Percentiles rank a stretch among this genome's conserved stretches.
These are phyloP conservation scores for Coemansia sp. DNA, from an alignment of 192 early-diverging fungal species.

Conservation along the genomic window DNA sequence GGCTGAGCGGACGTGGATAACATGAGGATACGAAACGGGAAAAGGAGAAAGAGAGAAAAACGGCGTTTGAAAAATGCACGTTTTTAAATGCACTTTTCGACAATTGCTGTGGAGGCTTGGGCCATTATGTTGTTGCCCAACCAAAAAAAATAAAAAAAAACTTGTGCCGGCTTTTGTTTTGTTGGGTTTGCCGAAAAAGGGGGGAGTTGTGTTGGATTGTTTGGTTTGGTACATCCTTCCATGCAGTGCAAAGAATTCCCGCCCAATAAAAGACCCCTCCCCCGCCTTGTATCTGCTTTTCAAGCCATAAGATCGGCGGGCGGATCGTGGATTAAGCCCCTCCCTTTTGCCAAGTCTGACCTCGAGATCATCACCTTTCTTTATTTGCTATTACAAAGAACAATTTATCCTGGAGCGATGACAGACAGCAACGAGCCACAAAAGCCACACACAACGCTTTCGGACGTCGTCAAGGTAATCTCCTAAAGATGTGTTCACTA, in stretches of 20 bases:
- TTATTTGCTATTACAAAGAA: background rate
- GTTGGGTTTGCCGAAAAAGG: background rate
- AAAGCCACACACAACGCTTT: constrained; percentile 18
- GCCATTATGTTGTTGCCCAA: constrained; percentile 5
- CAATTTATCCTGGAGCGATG: background rate
- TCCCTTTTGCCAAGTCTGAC: no score
- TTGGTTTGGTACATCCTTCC: no score
- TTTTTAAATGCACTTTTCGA: constrained; percentile 19
- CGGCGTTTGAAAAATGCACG: constrained; percentile 24
- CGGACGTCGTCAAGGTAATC: constrained; percentile 33
- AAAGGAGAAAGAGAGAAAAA: constrained; percentile 5
- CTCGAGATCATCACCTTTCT: background rate
- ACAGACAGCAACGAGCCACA: constrained; percentile 7
- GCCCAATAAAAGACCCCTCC: background rate
- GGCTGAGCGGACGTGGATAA: constrained; percentile 34
- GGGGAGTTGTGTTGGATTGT: background rate
- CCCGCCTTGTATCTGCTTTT: background rate
- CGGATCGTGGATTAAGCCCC: background rate
- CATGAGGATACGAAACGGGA: constrained; percentile 16
- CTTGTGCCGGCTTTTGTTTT: background rate
- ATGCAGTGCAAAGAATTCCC: no score
- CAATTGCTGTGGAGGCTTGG: constrained; percentile 8
- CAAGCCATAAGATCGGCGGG: background rate
- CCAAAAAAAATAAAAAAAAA: background rate
- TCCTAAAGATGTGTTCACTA: background rate